Percentiles rank a stretch among this genome's conserved stretches.
Evolutionary conservation across 164 flowering plant genomes (phyloP).

Genomic region (Chimonanthus salicifolius): DNA sequence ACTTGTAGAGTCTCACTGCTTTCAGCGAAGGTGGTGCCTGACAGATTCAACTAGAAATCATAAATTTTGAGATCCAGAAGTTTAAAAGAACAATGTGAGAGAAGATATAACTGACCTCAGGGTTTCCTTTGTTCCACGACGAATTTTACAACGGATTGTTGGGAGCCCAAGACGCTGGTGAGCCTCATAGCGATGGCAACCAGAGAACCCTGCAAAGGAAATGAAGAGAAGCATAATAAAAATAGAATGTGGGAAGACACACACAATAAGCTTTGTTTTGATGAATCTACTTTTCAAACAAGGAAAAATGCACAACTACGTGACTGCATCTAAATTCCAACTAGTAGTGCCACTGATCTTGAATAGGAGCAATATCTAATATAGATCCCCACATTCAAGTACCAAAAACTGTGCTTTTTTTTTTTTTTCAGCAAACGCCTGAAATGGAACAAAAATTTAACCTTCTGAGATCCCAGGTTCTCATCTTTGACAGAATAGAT

Average conservation of each 20-base stretch:
- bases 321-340: not conserved
- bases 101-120: no score
- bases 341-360: not conserved
- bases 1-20: no score
- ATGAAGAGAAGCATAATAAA: not conserved
- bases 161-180: constrained; percentile 84
- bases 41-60: no score
- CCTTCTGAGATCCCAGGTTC: no score
- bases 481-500: no score
- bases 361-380: not conserved
- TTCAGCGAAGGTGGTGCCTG: no score
- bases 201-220: constrained; percentile 64
- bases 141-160: constrained; percentile 81
- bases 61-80: no score
- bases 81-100: no score
- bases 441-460: not conserved
- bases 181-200: constrained; percentile 89
- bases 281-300: not conserved
- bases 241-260: not conserved
- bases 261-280: not conserved
- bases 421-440: not conserved
- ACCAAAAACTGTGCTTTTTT: no score
- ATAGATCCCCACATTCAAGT: no score
- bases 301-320: not conserved
- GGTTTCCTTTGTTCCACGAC: constrained; percentile 46